Conservation (phyloP, 768 basidiomycete species). For the Lactifluus echinatus region DNA sequence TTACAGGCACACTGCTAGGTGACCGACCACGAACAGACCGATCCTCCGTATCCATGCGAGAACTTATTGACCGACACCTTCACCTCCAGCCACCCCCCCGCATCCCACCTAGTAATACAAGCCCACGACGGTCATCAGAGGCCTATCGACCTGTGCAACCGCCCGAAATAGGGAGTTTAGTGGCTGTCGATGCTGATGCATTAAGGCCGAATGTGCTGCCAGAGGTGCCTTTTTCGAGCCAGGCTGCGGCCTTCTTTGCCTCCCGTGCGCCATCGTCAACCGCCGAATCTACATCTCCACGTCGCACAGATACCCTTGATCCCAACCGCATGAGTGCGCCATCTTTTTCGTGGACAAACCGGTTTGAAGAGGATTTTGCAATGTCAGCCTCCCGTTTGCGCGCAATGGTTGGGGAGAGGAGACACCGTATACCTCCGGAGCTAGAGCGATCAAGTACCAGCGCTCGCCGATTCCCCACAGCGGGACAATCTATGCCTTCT, state of each 20-base stretch:
- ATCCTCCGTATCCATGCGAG: constrained; percentile 2
- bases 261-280: constrained; percentile 11
- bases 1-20: neutral
- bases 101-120: neutral
- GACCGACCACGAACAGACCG: constrained; percentile 8
- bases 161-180: neutral
- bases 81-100: constrained; percentile 9
- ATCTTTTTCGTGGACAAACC: constrained; percentile 1
- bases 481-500: neutral
- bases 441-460: neutral
- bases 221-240: constrained; percentile 18
- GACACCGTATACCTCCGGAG: constrained; percentile 2
- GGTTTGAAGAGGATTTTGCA: constrained; percentile 5
- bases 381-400: constrained; percentile 5
- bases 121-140: constrained; percentile 7
- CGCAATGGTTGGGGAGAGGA: constrained; percentile 4
- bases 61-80: neutral
- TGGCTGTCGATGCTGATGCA: neutral
- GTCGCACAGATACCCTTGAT: neutral
- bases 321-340: neutral
- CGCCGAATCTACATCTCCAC: neutral
- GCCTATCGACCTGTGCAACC: constrained; percentile 2
- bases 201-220: constrained; percentile 5
- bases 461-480: neutral
- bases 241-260: constrained; percentile 19